Evolutionary conservation across 2,329 filamentous ascomycete species (phyloP), one percentile per base, ranked within the genome.

Genomic region (Plectosphaerella sp.): DNA sequence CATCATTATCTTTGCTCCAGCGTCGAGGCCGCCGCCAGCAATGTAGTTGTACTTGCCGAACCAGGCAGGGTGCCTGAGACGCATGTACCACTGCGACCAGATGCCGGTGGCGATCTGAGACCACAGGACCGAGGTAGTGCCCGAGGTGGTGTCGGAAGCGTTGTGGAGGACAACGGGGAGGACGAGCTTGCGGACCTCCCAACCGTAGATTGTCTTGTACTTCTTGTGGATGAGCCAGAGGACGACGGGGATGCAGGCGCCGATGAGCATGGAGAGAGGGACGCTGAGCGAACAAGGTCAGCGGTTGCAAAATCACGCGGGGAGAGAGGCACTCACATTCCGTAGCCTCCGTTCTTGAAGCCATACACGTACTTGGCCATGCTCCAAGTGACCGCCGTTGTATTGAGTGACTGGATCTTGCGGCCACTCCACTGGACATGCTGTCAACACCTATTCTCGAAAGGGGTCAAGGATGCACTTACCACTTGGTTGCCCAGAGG

Each of bases 331-430:
- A 50, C 45, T 52, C 12, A 52, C 54, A 46, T 51, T 11, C 54
- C 54, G n/a, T 54, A 49, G n/a, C 46, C 55, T 4, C 50, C 43
- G 5, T 47, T 50, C 9, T 51, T 45, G 25, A 57, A 56, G n/a
- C 47, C 48, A 7, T 53, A 62, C 9, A 60, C 54, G 25, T 63
- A 57, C 9, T 60, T 55, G 20, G 62, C 57, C 18, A 59, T 43
- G 12, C 61, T 57, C 63, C 63, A 64, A 9, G 64, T 58, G 12
- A 65, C 58, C 1, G 62, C 62, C 7, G 57, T 58, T 1, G 72
- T 69, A 56, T 78, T 78, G 64, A 69, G 73, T 3, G 66, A 64
- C 57, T 79, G 75, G 2, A 77, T 65, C 39, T 72, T 69, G 12
- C 74, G 69, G n/a, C 75, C 73, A 33, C 69, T 73, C 75, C 75